These are phyloP conservation scores for Theobroma grandiflorum DNA, from an alignment of 441 rosid species.

Conservation along the genomic window DNA sequence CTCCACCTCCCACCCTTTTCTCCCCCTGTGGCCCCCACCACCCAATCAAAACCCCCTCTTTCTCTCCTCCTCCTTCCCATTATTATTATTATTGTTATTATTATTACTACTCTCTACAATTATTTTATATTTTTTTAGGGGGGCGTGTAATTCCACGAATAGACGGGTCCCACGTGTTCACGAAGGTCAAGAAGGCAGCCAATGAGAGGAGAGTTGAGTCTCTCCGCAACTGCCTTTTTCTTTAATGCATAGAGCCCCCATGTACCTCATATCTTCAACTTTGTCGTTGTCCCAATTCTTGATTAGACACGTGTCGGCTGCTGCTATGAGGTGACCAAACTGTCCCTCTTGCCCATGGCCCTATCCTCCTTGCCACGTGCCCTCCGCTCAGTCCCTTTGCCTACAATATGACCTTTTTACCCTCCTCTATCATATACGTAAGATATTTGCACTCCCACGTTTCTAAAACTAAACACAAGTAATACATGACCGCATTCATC, in stretches of 20 bases:
- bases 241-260: constrained; percentile 34
- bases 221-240: constrained; percentile 44
- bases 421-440: background rate
- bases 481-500: no score
- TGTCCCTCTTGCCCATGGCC: constrained; percentile 39
- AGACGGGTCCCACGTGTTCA: constrained; percentile 56
- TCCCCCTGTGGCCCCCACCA: constrained; percentile 42
- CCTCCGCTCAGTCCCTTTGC: background rate
- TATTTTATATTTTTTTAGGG: background rate
- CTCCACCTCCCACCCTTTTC: constrained; percentile 37
- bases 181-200: constrained; percentile 65
- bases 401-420: background rate
- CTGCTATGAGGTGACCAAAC: constrained; percentile 30
- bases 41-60: constrained; percentile 40
- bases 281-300: constrained; percentile 53
- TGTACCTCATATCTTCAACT: constrained; percentile 35
- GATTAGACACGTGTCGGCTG: constrained; percentile 49
- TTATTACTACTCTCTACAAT: background rate
- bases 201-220: constrained; percentile 56
- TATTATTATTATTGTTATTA: background rate
- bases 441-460: background rate
- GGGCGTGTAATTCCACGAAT: constrained; percentile 52
- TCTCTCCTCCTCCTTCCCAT: background rate
- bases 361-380: constrained; percentile 22
- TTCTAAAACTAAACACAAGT: no score